Percentiles rank a stretch among this genome's conserved stretches.
Evolutionary conservation across 2,329 filamentous ascomycete species (phyloP).

Genomic region (Neobulgaria alba): DNA sequence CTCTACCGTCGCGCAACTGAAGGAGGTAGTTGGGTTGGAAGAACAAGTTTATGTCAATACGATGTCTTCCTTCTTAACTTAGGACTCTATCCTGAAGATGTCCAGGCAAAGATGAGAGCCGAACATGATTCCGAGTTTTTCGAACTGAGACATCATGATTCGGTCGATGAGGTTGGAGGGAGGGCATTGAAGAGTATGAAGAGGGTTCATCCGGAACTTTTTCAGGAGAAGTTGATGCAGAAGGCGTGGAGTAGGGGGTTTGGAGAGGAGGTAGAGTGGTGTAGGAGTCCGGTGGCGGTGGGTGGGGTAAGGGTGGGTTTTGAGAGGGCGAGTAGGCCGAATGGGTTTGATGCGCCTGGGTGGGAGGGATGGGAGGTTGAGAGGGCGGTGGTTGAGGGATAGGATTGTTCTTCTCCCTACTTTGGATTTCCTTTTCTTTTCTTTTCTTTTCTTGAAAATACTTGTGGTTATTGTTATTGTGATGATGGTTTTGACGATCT

Average conservation of each 20-base stretch:
- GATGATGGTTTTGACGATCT: no score
- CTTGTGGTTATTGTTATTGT: no score
- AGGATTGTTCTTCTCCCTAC: no score
- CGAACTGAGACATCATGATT: conserved; percentile 23
- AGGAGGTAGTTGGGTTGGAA: conserved; percentile 60
- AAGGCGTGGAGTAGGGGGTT: conserved; percentile 22
- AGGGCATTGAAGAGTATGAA: conserved; percentile 25
- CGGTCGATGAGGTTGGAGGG: conserved; percentile 26
- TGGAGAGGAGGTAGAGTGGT: conserved; percentile 25
- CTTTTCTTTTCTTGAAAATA: no score
- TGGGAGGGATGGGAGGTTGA: conserved; percentile 33
- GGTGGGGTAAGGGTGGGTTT: conserved; percentile 25
- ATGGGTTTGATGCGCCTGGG: conserved; percentile 40
- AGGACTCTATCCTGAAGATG: conserved; percentile 44
- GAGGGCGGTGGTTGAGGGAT: conserved; percentile 19
- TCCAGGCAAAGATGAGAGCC: conserved; percentile 35
- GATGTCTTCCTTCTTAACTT: conserved; percentile 56
- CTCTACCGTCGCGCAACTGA: conserved; percentile 52
- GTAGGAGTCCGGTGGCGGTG: conserved; percentile 24
- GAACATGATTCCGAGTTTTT: conserved; percentile 23
- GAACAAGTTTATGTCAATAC: conserved; percentile 57
- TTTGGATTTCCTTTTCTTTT: neutral
- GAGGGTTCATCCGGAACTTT: conserved; percentile 24
- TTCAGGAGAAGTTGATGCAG: conserved; percentile 25
- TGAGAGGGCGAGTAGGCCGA: conserved; percentile 34